phyloP scores from a whole-genome alignment of 768 basidiomycete genomes.

The Boletus rubescentipes region DNA sequence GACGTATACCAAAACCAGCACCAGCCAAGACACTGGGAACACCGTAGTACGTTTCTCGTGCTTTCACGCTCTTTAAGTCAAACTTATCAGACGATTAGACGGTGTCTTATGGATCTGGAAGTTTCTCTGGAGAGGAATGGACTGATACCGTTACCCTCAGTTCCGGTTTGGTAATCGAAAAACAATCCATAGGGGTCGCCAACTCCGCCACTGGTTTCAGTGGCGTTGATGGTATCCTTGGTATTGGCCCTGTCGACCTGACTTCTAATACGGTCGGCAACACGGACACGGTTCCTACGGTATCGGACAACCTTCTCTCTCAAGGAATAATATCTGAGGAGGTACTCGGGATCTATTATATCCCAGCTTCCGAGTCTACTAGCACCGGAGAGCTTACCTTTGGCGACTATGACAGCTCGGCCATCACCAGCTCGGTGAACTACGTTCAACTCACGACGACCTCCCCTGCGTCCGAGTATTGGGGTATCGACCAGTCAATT shows the following conservation, averaged over 20 bases:
- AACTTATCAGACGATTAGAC: not conserved
- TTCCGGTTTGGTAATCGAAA: not conserved
- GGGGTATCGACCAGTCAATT: constrained; percentile 34
- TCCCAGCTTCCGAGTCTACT: constrained; percentile 16
- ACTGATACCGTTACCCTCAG: constrained; percentile 3
- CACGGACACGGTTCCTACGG: constrained; percentile 27
- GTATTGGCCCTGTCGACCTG: constrained; percentile 35
- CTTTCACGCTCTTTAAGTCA: not conserved
- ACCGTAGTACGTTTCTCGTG: not conserved
- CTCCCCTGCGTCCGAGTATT: not conserved
- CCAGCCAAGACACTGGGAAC: constrained; percentile 25
- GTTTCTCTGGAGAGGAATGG: constrained; percentile 9
- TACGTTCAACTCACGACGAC: not conserved
- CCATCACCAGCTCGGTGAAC: not conserved
- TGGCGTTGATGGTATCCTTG: constrained; percentile 40
- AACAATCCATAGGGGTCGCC: constrained; percentile 40
- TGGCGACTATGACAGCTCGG: not conserved
- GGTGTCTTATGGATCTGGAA: constrained; percentile 4
- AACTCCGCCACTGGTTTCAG: not conserved
- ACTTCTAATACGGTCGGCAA: constrained; percentile 26
- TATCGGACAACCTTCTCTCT: constrained; percentile 34
- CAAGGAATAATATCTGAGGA: constrained; percentile 27
- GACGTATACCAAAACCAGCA: constrained; percentile 26
- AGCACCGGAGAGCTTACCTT: constrained; percentile 1
- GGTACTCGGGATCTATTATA: constrained; percentile 34